phyloP scores from a whole-genome alignment of 176 grass and related monocot species.

The Chloris gayana region DNA sequence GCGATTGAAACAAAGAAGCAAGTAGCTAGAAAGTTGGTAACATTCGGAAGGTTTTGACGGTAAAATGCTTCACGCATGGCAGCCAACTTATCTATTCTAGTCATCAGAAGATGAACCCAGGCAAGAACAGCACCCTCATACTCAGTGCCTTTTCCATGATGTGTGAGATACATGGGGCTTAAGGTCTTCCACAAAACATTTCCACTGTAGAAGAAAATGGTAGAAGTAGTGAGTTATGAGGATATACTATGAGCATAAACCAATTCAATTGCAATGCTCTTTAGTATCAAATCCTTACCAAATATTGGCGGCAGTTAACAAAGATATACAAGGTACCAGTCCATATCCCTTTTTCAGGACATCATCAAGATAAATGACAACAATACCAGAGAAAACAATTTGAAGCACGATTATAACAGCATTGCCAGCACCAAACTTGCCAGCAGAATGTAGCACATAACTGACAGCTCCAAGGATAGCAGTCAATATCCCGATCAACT shows the following conservation, averaged over 20 bases:
- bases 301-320: conserved; percentile 27
- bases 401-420: conserved; percentile 19
- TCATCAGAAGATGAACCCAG: conserved; percentile 28
- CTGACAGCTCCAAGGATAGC: background rate
- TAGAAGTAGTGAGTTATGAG: background rate
- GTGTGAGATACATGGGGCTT: conserved; percentile 4
- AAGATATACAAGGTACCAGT: conserved; percentile 5
- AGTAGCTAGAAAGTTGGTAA: conserved; percentile 30
- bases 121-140: conserved; percentile 41
- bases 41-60: conserved; percentile 31
- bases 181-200: conserved; percentile 30
- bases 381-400: background rate
- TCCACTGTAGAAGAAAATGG: conserved; percentile 17
- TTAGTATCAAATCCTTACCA: conserved; percentile 17
- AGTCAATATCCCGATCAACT: conserved; percentile 26
- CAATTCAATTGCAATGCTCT: background rate
- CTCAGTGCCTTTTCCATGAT: background rate
- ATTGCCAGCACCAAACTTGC: background rate
- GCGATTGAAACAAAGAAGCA: conserved; percentile 26
- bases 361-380: conserved; percentile 39
- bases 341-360: conserved; percentile 40
- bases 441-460: background rate
- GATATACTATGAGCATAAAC: background rate
- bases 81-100: conserved; percentile 21
- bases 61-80: conserved; percentile 33